These are phyloP conservation scores for Guadua angustifolia DNA, from an alignment of 176 grass and related monocot genomes.

Conservation along the genomic window DNA sequence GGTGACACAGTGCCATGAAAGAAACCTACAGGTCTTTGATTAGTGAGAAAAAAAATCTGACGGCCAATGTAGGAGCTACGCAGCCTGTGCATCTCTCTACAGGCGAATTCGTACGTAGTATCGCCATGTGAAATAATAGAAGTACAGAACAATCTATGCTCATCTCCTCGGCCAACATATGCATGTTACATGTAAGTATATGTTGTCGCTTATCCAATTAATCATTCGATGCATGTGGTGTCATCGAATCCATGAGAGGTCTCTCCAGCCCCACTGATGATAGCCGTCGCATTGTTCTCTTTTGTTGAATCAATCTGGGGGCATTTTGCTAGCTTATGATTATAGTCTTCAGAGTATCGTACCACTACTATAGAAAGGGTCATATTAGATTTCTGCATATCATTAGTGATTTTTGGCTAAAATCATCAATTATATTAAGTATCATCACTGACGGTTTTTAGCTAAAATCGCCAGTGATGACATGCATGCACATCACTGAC, in stretches of 20 bases:
- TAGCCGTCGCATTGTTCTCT: background rate
- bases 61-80: conserved; percentile 34
- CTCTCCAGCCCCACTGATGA: conserved; percentile 3
- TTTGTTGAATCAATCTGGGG: background rate
- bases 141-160: background rate
- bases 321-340: background rate
- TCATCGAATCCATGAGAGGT: background rate
- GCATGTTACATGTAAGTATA: background rate
- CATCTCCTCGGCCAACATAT: background rate
- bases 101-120: background rate
- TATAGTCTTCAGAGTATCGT: background rate
- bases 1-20: background rate
- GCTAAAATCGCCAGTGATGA: too few relatives aligned
- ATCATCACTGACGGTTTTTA: too few relatives aligned
- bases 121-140: conserved; percentile 51
- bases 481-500: too few relatives aligned
- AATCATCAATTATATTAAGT: too few relatives aligned
- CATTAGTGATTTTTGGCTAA: too few relatives aligned
- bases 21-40: background rate
- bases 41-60: conserved; percentile 1
- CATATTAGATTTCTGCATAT: too few relatives aligned
- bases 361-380: too few relatives aligned
- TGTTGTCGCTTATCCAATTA: conserved; percentile 37
- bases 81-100: background rate
- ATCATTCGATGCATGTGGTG: conserved; percentile 51